Evolutionary conservation across 805 yeast genomes (phyloP), one percentile per base, ranked within the genome.

Genomic region (Clavispora phyllophila): DNA sequence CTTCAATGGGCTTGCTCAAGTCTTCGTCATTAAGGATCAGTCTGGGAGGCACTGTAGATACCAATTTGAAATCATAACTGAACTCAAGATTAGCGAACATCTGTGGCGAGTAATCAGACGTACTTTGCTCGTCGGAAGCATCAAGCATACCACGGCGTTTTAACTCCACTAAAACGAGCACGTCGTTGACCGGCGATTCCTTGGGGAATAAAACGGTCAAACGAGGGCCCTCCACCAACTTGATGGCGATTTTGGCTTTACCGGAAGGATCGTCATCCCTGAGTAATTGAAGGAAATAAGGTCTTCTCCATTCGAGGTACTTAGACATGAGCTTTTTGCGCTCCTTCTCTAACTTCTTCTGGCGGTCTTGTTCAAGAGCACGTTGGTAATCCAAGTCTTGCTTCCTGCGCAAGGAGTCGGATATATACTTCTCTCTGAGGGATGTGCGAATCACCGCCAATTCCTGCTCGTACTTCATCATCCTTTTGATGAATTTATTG

Each of bases 341-440:
- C 24, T 46, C 42, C 46, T 59, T 62, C 41, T 59, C 57, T 32
- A 50, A 50, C 45, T 64, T 65, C 53, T 82, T 69, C 40, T 72
- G 70, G 42, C 81, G 73, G 63, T 90, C 98, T 27, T 77, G 71
- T 14, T 75, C 74, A 27, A 90, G 66, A 0, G 95, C 81, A 27
- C 75, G 75, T 55, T 82, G 81, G 63, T 81, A 89, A 17, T 93
- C 88, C 36, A 75, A 65, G 55, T 88, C 93, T 61, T 90, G 96
- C 53, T 83, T 82, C 46, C 74, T 73, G 40, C 86, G 73, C 26
- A 87, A 66, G 10, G 72, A 63, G 45, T 81, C 76, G 31, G 82
- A 71, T 46, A 77, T 56, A 32, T 79, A 82, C 37, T 76, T 71
- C 39, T 82, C 81, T 50, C 80, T 78, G 37, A 81, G 72, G 44